These are phyloP conservation scores for Dalechampia spathulata DNA, from an alignment of 441 rosid species.

Conservation along the genomic window DNA sequence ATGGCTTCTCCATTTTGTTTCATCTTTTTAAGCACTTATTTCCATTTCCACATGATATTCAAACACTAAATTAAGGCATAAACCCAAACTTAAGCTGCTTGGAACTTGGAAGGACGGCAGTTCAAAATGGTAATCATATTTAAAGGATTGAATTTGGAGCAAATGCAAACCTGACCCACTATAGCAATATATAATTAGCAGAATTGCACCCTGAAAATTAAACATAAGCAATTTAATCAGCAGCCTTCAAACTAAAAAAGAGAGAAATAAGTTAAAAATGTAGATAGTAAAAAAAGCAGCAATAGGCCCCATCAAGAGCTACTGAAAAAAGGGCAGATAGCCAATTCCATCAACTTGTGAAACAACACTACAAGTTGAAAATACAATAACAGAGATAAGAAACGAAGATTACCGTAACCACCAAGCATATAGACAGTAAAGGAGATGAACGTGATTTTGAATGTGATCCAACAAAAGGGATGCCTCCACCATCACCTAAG, in stretches of 20 bases:
- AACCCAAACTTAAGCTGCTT: no score
- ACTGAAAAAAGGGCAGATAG: neutral
- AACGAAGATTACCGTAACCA: slow-evolving; percentile 35
- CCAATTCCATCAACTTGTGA: neutral
- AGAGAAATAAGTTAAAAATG: neutral
- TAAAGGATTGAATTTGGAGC: slow-evolving; percentile 1
- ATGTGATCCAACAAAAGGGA: slow-evolving; percentile 38
- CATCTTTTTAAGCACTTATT: no score
- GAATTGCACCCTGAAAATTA: slow-evolving; percentile 52
- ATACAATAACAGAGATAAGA: neutral
- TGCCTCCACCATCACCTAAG: slow-evolving; percentile 38
- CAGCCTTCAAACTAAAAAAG: neutral
- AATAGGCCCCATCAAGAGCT: no score
- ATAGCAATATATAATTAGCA: slow-evolving; percentile 39
- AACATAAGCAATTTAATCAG: slow-evolving; percentile 10
- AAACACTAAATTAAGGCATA: no score
- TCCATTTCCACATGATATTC: no score
- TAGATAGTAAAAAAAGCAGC: neutral
- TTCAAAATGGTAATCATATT: neutral
- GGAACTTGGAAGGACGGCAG: neutral
- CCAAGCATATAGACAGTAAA: slow-evolving; percentile 37
- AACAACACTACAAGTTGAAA: neutral
- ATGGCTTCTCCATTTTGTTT: no score
- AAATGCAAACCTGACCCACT: slow-evolving; percentile 48
- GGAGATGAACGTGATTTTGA: slow-evolving; percentile 57